Evolutionary conservation across 2,329 filamentous ascomycete genomes (phyloP).

Genomic region (Bimuria novae-zelandiae): DNA sequence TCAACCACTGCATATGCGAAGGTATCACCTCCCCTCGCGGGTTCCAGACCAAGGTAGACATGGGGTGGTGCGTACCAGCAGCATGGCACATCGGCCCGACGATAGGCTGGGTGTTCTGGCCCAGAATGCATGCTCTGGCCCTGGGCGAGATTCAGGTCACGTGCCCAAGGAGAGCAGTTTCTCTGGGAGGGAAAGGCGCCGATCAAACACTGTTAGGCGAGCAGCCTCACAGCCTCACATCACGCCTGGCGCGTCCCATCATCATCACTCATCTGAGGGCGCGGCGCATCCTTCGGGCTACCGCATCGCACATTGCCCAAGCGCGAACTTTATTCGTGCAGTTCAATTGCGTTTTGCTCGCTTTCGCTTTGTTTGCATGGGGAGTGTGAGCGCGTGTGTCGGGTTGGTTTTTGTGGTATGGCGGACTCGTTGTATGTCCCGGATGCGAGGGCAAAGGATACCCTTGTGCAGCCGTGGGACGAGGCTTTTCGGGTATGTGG

Average conservation of each 20-base stretch:
- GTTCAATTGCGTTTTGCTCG: neutral
- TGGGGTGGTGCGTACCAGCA: too few relatives aligned
- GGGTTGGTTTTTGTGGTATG: constrained; percentile 19
- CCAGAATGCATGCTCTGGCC: too few relatives aligned
- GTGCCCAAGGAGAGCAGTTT: neutral
- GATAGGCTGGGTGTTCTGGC: too few relatives aligned
- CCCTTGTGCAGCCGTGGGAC: constrained; percentile 36
- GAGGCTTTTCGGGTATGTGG: constrained; percentile 37
- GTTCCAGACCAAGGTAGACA: neutral
- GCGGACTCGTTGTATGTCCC: constrained; percentile 36
- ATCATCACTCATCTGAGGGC: neutral
- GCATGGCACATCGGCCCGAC: too few relatives aligned
- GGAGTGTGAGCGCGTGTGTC: neutral
- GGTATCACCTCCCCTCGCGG: too few relatives aligned
- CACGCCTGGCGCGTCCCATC: too few relatives aligned
- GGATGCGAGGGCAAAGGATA: constrained; percentile 32
- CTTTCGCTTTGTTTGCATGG: neutral
- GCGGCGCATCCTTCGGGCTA: constrained; percentile 3
- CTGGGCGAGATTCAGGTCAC: too few relatives aligned
- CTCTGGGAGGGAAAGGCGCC: neutral
- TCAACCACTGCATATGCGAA: too few relatives aligned
- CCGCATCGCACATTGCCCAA: neutral
- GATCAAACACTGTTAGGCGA: constrained; percentile 8
- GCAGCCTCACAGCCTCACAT: constrained; percentile 7
- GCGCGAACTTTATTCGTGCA: neutral